phyloP scores from a whole-genome alignment of 2,329 filamentous ascomycete genomes.

The Fonsecaea nubica region DNA sequence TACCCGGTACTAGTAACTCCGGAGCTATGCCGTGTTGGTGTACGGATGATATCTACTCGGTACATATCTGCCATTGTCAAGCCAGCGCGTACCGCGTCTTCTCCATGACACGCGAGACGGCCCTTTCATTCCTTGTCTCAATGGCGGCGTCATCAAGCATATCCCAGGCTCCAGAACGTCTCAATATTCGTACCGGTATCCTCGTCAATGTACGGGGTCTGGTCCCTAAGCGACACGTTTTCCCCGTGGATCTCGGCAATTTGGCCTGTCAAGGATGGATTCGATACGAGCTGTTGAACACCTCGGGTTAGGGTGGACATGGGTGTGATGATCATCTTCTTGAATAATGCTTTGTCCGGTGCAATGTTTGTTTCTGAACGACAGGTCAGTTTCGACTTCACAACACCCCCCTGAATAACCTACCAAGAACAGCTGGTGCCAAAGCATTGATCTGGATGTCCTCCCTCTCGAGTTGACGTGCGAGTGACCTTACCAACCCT shows the following conservation, averaged over 20 bases:
- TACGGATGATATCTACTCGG: too few species aligned
- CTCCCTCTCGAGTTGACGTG: slow-evolving; percentile 47
- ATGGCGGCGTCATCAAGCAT: slow-evolving; percentile 47
- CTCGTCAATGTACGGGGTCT: slow-evolving; percentile 56
- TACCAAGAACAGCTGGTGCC: slow-evolving; percentile 60
- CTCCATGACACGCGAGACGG: too few species aligned
- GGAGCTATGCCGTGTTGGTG: too few species aligned
- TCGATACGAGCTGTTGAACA: slow-evolving; percentile 51
- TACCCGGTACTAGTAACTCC: too few species aligned
- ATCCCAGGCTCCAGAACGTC: slow-evolving; percentile 56
- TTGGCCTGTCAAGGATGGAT: slow-evolving; percentile 52
- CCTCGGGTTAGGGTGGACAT: slow-evolving; percentile 57
- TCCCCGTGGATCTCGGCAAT: slow-evolving; percentile 61
- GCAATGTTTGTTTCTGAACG: slow-evolving; percentile 55
- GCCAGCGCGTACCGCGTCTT: too few species aligned
- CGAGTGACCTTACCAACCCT: slow-evolving; percentile 59
- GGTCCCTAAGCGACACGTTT: slow-evolving; percentile 55
- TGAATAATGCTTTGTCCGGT: slow-evolving; percentile 54
- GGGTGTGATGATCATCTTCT: slow-evolving; percentile 59
- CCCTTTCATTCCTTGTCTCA: neutral
- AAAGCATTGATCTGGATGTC: slow-evolving; percentile 60
- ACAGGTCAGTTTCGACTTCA: neutral
- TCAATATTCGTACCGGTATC: slow-evolving; percentile 57
- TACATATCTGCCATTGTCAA: too few species aligned
- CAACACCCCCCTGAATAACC: slow-evolving; percentile 23